Evolutionary conservation across 495 filamentous ascomycete genomes (phyloP).

Genomic region (Clavariopsis aquatica): DNA sequence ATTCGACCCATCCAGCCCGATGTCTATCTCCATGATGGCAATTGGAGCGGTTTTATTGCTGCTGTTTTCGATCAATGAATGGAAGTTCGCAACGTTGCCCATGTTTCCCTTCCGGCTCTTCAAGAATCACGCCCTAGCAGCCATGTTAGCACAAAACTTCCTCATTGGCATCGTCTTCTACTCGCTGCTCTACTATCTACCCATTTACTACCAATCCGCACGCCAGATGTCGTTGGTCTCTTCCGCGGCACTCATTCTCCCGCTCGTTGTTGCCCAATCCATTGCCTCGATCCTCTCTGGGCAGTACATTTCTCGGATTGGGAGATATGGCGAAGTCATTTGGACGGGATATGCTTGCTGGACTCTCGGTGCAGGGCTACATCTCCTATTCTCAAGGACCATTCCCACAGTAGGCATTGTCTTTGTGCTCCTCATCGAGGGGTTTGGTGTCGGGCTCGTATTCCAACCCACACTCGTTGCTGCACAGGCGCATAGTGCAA

Average conservation of each 20-base stretch:
- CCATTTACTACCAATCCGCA: conserved; percentile 49
- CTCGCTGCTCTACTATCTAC: conserved; percentile 50
- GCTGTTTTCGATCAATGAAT: conserved; percentile 16
- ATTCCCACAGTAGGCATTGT: background rate
- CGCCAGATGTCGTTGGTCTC: conserved; percentile 36
- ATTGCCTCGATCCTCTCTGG: conserved; percentile 54
- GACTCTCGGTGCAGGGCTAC: conserved; percentile 11
- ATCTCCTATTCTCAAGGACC: conserved; percentile 2
- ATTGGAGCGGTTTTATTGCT: conserved; percentile 9
- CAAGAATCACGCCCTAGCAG: conserved; percentile 52
- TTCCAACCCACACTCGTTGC: conserved; percentile 20
- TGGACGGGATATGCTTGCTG: conserved; percentile 51
- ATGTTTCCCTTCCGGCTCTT: conserved; percentile 55
- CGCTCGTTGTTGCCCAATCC: conserved; percentile 55
- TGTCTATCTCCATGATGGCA: conserved; percentile 21
- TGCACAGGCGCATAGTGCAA: conserved; percentile 8
- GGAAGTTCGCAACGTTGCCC: conserved; percentile 16
- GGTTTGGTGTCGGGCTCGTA: conserved; percentile 8
- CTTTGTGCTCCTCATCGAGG: conserved; percentile 3
- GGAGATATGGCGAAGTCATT: conserved; percentile 58
- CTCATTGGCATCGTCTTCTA: conserved; percentile 60
- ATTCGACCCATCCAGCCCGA: conserved; percentile 1
- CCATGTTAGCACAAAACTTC: conserved; percentile 45
- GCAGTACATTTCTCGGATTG: conserved; percentile 55
- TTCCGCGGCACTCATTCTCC: conserved; percentile 50